Base-by-base conservation (phyloP, 1,284 basidiomycete species). In the Trichosporon coremiiforme region DNA sequence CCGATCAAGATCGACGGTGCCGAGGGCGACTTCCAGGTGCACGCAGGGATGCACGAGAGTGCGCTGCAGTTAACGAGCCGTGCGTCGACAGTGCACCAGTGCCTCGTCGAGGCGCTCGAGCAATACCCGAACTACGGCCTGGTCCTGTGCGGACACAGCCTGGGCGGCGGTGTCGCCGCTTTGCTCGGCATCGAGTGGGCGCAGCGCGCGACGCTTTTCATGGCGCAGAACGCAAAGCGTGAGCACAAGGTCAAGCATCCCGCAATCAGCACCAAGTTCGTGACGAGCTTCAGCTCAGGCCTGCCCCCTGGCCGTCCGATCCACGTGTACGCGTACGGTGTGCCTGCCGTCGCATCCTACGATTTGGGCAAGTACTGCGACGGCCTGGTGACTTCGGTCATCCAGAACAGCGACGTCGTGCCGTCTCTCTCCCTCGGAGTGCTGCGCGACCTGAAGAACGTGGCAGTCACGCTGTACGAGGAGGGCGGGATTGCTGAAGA, bases 81-180 rank as follows among this genome's bases (percentile, higher is more conserved):
- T 68, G 77, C 78, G 17, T 83, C 83, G 31, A 84, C 81, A 0
- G 85, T 87, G 0, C 85, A 85, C 75, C 79, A 84, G 69, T 84
- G 83, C 33, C 76, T 87, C 9, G 73, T 77, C 3, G 73, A 80
- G 5, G 85, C 85, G 0, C 74, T 87, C 7, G 73, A 76, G 15
- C 71, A 80, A 57, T 80, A 84, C 66, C 84, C 85, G 4, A 76
- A 77, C 2, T 87, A 86, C 66, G 86, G 86, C 0, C 78, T 87
- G 0, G 85, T 86, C n/a, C 73, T 86, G 15, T 83, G 82, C 29
- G 86, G 86, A 8, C 84, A 84, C 73, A 85, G 84, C 36, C 80
- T 87, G 8, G 86, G 86, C 0, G 86, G 85, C 5, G 86, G 86
- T 0, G 86, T 86, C 1, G 85, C 85, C 0, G 78, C 84, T 3